Base-by-base conservation (phyloP, 2,329 filamentous ascomycete genomes). In the Colletotrichum liriopes region DNA sequence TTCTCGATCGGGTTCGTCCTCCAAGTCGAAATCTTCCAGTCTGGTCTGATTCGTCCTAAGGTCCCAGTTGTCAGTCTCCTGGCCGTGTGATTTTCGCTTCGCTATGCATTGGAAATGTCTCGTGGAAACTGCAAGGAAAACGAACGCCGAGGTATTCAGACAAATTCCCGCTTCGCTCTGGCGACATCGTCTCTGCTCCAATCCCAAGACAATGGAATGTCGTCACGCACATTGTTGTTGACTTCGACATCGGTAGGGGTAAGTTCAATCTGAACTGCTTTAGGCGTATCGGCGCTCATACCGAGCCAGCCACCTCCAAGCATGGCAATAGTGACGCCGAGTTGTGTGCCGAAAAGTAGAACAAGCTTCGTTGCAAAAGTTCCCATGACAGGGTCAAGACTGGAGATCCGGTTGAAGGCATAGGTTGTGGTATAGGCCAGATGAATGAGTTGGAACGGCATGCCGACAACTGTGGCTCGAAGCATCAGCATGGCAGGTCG, bases 401-500 rank as follows among this genome's bases (percentile, higher is more conserved):
- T 69, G 14, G 68, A 39, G 12, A 74, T 55, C 11, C 54, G 66
- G 32, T 65, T 55, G 59, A 77, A 77, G n/a, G 76, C 73, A 59
- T 75, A 77, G 5, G 75, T 76, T n/a, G 74, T 74, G 59, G 73
- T 75, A 59, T 77, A 75, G 1, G 68, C 59, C 16, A 78, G 49
- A 20, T 76, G 74, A 1, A 77, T 65, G 4, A 77, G 64, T 45
- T 77, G 75, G 56, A 77, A 75, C 5, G 77, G 76, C 73, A 77
- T 67, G 47, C 67, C 72, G 39, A 59, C 59, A 23, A 51, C 67
- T 23, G 75, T 69, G 3, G 58, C 66, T 1, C 67, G 65, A 12
- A 78, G 66, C 35, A 78, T 75, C 12, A 55, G n/a, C n/a, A 64
- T 71, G 5, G 75, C 71, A n/a, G 71, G 49, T 0, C 39, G 59